Conservation (phyloP, 352 stramenopile genomes). For the Saprolegnia diclina region DNA sequence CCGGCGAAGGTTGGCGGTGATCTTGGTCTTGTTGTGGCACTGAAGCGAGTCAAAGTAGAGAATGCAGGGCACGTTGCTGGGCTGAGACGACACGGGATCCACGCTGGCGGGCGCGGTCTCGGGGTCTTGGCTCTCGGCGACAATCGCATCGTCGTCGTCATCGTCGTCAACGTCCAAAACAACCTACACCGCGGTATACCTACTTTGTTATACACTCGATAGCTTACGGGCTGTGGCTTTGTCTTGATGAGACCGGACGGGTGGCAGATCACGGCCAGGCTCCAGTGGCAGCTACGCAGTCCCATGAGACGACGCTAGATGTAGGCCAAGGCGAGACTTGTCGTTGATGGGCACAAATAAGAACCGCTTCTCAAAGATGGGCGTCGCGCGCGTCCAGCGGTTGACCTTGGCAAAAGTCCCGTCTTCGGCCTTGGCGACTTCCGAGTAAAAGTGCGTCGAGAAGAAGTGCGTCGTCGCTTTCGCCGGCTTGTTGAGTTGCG, state of each 20-base stretch:
- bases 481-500: constrained; percentile 45
- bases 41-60: constrained; percentile 94
- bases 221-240: not conserved
- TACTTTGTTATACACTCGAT: too few species aligned
- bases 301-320: not conserved
- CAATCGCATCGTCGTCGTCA: not conserved
- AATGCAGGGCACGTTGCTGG: constrained; percentile 50
- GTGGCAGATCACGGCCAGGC: constrained; percentile 80
- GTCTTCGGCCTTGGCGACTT: constrained; percentile 46
- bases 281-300: constrained; percentile 81
- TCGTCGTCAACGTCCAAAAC: not conserved
- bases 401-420: constrained; percentile 34
- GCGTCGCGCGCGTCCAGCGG: constrained; percentile 77
- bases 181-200: not conserved
- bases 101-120: not conserved
- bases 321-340: constrained; percentile 35
- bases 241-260: constrained; percentile 35
- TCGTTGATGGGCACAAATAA: constrained; percentile 90
- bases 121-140: not conserved
- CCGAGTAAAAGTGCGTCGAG: constrained; percentile 94
- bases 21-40: constrained; percentile 89
- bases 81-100: not conserved
- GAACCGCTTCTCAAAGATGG: constrained; percentile 82
- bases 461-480: constrained; percentile 87
- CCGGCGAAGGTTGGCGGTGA: constrained; percentile 68